Evolutionary conservation across 78 protist species (phyloP).

Genomic region (Dictyostelium capitatum): DNA sequence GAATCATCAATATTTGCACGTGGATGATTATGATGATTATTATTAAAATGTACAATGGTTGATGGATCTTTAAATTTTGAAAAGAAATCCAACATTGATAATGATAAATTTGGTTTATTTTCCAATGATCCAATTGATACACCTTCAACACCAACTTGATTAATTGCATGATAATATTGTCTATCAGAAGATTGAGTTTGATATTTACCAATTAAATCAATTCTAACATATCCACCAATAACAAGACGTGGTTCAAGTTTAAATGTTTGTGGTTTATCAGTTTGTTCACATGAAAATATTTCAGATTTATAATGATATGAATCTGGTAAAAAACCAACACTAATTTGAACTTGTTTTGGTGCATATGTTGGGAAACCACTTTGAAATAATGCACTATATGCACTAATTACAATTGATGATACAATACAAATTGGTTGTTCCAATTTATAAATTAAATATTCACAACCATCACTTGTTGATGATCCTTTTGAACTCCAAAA

Average conservation of each 20-base stretch:
- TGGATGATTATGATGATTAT: slow-evolving; percentile 4
- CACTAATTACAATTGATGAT: slow-evolving; percentile 39
- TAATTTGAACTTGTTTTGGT: slow-evolving; percentile 21
- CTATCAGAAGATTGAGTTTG: slow-evolving; percentile 52
- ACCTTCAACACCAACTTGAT: slow-evolving; percentile 53
- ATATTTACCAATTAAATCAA: slow-evolving; percentile 49
- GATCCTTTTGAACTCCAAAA: slow-evolving; percentile 68
- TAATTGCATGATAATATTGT: slow-evolving; percentile 41
- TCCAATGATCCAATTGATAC: slow-evolving; percentile 40
- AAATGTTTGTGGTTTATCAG: slow-evolving; percentile 59
- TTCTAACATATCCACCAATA: slow-evolving; percentile 43
- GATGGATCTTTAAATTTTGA: background rate
- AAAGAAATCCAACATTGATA: slow-evolving; percentile 36
- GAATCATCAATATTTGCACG: slow-evolving; percentile 1
- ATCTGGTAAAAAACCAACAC: slow-evolving; percentile 60
- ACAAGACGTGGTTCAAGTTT: slow-evolving; percentile 51
- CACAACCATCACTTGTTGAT: background rate
- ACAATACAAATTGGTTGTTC: slow-evolving; percentile 68
- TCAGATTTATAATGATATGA: slow-evolving; percentile 47
- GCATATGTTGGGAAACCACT: slow-evolving; percentile 46
- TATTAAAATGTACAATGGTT: background rate
- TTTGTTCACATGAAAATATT: slow-evolving; percentile 23
- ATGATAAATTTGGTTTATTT: background rate
- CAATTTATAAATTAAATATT: slow-evolving; percentile 37
- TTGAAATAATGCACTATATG: slow-evolving; percentile 60